phyloP scores from a whole-genome alignment of 163 green algal species.

The Coccomyxa subellipsoidea region DNA sequence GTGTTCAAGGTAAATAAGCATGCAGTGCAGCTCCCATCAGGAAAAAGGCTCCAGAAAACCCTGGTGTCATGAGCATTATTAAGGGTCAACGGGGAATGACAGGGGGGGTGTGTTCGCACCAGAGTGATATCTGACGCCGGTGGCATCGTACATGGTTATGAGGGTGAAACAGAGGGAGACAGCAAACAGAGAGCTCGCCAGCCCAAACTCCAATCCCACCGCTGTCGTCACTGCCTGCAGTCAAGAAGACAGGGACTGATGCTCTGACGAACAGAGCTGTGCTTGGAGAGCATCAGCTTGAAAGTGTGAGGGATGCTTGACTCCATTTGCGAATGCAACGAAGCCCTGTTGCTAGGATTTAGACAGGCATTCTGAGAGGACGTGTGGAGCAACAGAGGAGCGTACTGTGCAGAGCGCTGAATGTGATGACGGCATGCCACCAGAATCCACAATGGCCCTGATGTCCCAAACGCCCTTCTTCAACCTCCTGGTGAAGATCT shows the following conservation, averaged over 20 bases:
- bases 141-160: conserved; percentile 95
- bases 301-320: background rate
- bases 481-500: conserved; percentile 87
- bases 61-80: too few species aligned
- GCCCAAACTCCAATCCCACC: conserved; percentile 72
- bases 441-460: conserved; percentile 72
- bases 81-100: too few species aligned
- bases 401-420: conserved; percentile 76
- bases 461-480: conserved; percentile 80
- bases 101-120: conserved; percentile 27
- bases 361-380: too few species aligned
- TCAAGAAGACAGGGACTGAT: too few species aligned
- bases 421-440: conserved; percentile 93
- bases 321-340: too few species aligned
- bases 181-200: conserved; percentile 77
- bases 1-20: too few species aligned
- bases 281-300: background rate
- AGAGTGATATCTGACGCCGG: conserved; percentile 82
- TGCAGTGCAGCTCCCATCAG: too few species aligned
- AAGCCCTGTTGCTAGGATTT: too few species aligned
- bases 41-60: too few species aligned
- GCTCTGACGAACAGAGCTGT: too few species aligned
- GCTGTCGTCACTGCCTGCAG: conserved; percentile 79
- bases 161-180: conserved; percentile 74
- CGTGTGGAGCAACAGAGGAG: too few species aligned